Percentiles rank a stretch among this genome's conserved stretches.
Conservation (phyloP, 768 basidiomycete genomes). For the Lactarius hengduanensis region DNA sequence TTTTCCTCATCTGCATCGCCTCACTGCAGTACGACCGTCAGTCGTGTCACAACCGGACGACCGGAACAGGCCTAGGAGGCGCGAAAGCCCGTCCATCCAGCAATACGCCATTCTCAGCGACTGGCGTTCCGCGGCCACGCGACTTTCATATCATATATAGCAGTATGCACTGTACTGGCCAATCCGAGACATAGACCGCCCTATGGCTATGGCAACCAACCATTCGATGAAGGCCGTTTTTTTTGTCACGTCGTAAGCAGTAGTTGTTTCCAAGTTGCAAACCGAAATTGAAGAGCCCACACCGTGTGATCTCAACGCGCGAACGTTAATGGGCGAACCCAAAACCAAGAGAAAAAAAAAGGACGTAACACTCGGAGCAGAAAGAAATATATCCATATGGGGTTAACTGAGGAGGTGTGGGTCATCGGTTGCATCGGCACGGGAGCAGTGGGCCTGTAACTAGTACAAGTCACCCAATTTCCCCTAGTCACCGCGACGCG, state of each 20-base stretch:
- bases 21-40: no score
- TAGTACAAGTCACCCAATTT: neutral
- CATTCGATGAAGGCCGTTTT: neutral
- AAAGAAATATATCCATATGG: conserved; percentile 24
- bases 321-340: no score
- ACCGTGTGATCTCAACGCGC: neutral
- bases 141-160: neutral
- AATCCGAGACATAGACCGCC: neutral
- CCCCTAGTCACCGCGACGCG: conserved; percentile 3
- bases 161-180: neutral
- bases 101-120: neutral
- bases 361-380: conserved; percentile 12
- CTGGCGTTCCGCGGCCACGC: conserved; percentile 15
- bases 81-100: neutral
- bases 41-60: no score
- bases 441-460: neutral
- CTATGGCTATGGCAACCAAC: neutral
- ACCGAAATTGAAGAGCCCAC: neutral
- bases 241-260: neutral
- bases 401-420: conserved; percentile 8
- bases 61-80: neutral
- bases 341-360: conserved; percentile 1
- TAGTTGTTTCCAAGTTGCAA: neutral
- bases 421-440: neutral
- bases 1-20: no score